phyloP scores from a whole-genome alignment of 2,329 filamentous ascomycete genomes.

The Davidsoniella australis region DNA sequence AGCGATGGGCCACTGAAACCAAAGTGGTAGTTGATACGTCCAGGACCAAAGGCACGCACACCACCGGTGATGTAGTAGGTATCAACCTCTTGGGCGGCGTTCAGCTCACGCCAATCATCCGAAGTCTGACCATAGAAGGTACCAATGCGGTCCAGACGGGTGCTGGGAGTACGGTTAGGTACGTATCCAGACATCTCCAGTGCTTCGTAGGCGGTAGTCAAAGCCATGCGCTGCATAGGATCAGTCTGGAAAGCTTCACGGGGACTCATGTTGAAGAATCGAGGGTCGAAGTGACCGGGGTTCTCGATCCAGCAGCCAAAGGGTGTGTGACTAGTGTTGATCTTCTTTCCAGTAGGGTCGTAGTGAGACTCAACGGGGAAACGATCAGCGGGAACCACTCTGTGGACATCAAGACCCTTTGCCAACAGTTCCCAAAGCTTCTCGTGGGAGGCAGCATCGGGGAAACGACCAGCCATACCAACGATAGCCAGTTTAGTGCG shows the following conservation, averaged over 20 bases:
- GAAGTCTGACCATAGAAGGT: slow-evolving; percentile 63
- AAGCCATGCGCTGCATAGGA: slow-evolving; percentile 55
- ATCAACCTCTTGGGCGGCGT: slow-evolving; percentile 48
- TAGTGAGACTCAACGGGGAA: slow-evolving; percentile 52
- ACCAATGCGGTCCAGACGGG: slow-evolving; percentile 40
- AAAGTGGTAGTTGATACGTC: slow-evolving; percentile 62
- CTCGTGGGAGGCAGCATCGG: slow-evolving; percentile 24
- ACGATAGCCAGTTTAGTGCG: slow-evolving; percentile 68
- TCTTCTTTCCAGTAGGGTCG: slow-evolving; percentile 48
- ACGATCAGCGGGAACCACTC: slow-evolving; percentile 43
- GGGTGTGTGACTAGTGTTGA: slow-evolving; percentile 51
- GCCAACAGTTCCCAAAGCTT: slow-evolving; percentile 48
- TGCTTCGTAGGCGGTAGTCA: slow-evolving; percentile 64
- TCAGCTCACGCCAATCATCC: slow-evolving; percentile 66
- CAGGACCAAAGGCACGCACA: slow-evolving; percentile 32
- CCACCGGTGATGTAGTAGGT: slow-evolving; percentile 37
- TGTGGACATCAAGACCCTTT: slow-evolving; percentile 49
- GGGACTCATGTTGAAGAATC: slow-evolving; percentile 74
- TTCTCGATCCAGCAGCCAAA: slow-evolving; percentile 56
- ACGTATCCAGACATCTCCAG: slow-evolving; percentile 61
- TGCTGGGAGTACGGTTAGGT: slow-evolving; percentile 49
- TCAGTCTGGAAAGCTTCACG: slow-evolving; percentile 60
- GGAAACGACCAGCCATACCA: slow-evolving; percentile 34
- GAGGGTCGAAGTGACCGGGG: slow-evolving; percentile 56
- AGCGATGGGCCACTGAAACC: slow-evolving; percentile 59